Base-by-base conservation (phyloP, 164 flowering plant species). In the Warburgia ugandensis region DNA sequence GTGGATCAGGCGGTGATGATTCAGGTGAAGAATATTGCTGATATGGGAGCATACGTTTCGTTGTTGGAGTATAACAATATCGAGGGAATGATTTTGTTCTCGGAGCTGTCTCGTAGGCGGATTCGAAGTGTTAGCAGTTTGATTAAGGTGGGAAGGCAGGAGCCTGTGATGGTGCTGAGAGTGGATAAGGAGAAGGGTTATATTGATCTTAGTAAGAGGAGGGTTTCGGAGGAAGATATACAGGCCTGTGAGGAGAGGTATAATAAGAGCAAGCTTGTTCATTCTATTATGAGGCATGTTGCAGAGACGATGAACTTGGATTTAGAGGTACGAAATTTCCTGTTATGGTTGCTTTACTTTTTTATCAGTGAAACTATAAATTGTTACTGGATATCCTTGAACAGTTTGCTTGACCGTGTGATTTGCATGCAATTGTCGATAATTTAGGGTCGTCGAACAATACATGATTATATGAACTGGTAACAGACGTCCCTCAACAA, bases 1-100 rank as follows among this genome's bases (percentile, higher is more conserved):
- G 94, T 86, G 30, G 95, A 90, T 71, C 76, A 69, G 77, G 83
- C 94, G 19, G 97, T 90, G 63, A 90, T 90, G 97, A 84, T 90
- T 4, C 95, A 90, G 55, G 97, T 90, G 38, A 80, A 86, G 78
- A 75, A 72, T 73, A 90, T 90, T 60, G 95, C 91, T 19, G 95
- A 86, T 57, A 86, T 83, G 78, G 91, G 95, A 19, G 95, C 97
- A 1, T 86, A 90, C 64, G 97, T 90, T 4, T 79, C 91, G 0
- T 74, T 90, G 1, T 79, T 90, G 9, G 97, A 90, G 74, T 90
- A 90, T 83, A 90, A 90, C 72, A 84, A 86, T 76, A 82, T 86
- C 47, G 97, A 90, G 72, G 97, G 94, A 1, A 86, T 90, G 94
- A 90, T 90, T 50, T 66, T 86, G 37, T 83, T 86, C 75, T 84